Conservation (phyloP, 2,329 filamentous ascomycete species). For the Alternaria solani region DNA sequence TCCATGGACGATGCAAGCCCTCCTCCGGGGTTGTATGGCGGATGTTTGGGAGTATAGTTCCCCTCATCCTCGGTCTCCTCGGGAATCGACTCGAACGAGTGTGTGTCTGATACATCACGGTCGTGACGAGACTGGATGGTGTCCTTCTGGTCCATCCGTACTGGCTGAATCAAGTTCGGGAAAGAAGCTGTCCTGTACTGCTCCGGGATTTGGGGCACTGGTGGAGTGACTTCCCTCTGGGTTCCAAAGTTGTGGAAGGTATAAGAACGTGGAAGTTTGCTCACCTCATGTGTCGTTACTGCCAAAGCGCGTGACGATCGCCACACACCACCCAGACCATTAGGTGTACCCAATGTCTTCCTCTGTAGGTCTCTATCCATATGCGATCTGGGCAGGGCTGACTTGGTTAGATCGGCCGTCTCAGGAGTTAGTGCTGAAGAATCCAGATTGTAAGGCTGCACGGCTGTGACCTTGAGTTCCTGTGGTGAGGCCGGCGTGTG, state of each 20-base stretch:
- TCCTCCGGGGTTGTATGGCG: background rate
- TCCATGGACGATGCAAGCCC: background rate
- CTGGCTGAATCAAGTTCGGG: constrained; percentile 13
- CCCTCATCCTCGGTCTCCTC: constrained; percentile 11
- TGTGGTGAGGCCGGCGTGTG: background rate
- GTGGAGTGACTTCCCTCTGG: constrained; percentile 25
- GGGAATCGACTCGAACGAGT: constrained; percentile 12
- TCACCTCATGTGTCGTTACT: constrained; percentile 44
- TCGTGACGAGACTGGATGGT: background rate
- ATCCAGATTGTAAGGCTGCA: constrained; percentile 25
- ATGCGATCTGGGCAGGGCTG: constrained; percentile 21
- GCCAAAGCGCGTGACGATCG: constrained; percentile 31
- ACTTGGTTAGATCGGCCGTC: background rate
- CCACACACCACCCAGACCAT: constrained; percentile 29
- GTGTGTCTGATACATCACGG: constrained; percentile 4
- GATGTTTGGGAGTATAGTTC: background rate
- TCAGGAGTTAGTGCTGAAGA: constrained; percentile 22
- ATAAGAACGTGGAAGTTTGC: constrained; percentile 39
- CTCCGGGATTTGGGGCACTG: constrained; percentile 37
- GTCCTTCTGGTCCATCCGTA: background rate
- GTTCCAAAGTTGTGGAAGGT: constrained; percentile 38
- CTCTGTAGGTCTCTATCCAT: constrained; percentile 30
- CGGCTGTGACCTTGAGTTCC: constrained; percentile 10
- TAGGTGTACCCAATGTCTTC: constrained; percentile 31
- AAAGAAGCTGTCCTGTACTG: constrained; percentile 30